Conservation (phyloP, 116 monocot species). For the Dioscorea cayenensis region DNA sequence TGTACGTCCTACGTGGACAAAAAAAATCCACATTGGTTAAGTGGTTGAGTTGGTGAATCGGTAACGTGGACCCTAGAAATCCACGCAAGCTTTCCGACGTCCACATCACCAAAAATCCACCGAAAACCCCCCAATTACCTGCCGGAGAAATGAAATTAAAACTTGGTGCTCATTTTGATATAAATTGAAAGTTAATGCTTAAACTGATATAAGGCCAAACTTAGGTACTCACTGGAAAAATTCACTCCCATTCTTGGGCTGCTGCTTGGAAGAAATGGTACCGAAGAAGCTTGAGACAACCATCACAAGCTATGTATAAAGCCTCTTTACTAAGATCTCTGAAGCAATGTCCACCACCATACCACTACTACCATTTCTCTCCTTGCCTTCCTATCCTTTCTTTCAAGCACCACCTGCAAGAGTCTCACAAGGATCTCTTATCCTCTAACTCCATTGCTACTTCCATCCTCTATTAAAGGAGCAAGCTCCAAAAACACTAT, state of each 20-base stretch:
- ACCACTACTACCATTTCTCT: slow-evolving; percentile 45
- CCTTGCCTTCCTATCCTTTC: slow-evolving; percentile 94
- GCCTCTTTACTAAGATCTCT: slow-evolving; percentile 74
- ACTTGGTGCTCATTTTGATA: no score
- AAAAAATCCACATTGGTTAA: no score
- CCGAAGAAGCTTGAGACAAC: slow-evolving; percentile 57
- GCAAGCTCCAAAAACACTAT: slow-evolving; percentile 54
- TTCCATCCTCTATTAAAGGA: slow-evolving; percentile 14
- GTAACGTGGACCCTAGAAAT: no score
- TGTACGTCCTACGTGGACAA: no score
- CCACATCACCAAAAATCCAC: no score
- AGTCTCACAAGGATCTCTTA: slow-evolving; percentile 77
- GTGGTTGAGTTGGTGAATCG: no score
- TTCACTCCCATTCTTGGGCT: slow-evolving; percentile 33
- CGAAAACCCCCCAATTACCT: no score
- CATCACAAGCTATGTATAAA: slow-evolving; percentile 67
- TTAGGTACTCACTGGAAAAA: no score
- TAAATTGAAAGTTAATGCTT: no score
- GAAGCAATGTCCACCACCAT: slow-evolving; percentile 8
- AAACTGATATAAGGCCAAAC: no score
- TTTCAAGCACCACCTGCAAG: slow-evolving; percentile 87
- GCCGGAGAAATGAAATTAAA: no score
- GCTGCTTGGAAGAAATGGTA: slow-evolving; percentile 33
- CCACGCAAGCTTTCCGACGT: no score
- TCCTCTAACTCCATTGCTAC: slow-evolving; percentile 14